These are phyloP conservation scores for Pontederia crassipes DNA, from an alignment of 176 grass and related monocot species.

Conservation along the genomic window DNA sequence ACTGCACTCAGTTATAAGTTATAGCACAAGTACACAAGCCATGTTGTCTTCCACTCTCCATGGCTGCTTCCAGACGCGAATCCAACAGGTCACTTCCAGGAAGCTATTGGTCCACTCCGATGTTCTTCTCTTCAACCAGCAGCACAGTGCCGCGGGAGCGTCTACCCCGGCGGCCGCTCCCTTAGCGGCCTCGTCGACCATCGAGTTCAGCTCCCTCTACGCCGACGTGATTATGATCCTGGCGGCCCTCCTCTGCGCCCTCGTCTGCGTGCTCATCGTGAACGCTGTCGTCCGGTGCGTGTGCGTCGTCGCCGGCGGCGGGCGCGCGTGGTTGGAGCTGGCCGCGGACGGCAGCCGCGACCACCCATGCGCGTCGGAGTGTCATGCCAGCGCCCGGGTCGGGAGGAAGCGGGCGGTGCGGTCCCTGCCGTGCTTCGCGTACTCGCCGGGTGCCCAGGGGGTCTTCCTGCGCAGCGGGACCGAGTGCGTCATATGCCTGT, in stretches of 20 bases:
- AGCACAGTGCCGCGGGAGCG: too few species aligned
- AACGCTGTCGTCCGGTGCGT: conserved; percentile 2
- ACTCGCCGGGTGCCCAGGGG: neutral
- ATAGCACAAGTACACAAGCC: too few species aligned
- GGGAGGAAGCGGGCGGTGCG: neutral
- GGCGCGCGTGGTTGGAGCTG: neutral
- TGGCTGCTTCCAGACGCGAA: too few species aligned
- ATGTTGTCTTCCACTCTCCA: too few species aligned
- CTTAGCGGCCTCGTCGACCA: neutral
- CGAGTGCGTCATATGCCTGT: conserved; percentile 6
- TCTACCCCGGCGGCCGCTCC: too few species aligned
- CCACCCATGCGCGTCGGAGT: neutral
- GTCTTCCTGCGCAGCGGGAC: neutral
- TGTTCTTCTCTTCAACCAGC: too few species aligned
- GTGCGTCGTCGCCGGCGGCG: neutral
- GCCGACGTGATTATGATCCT: conserved; percentile 3
- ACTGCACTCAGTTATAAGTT: too few species aligned
- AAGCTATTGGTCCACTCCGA: too few species aligned
- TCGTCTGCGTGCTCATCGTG: neutral
- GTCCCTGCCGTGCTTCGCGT: neutral
- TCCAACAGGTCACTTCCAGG: too few species aligned
- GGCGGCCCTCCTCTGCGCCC: conserved; percentile 1
- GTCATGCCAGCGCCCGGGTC: neutral
- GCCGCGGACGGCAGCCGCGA: neutral
- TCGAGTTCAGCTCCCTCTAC: neutral